Evolutionary conservation across 2,329 filamentous ascomycete genomes (phyloP).

Genomic region (Cercospora janseana): DNA sequence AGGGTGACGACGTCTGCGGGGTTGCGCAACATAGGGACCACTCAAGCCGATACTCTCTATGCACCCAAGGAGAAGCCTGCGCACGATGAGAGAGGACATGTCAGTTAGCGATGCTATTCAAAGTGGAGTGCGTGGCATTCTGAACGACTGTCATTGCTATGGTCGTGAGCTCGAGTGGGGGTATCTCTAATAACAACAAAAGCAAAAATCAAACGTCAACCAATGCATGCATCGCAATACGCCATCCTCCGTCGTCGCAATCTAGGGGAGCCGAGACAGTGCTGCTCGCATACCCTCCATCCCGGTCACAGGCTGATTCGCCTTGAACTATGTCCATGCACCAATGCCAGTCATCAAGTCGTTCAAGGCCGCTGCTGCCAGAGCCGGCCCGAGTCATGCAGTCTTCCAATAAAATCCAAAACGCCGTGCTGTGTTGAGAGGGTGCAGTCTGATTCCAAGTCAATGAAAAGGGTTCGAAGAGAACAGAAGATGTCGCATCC

Average conservation of each 20-base stretch:
- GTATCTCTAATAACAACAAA: conserved; percentile 15
- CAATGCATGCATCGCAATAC: conserved; percentile 8
- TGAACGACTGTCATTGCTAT: conserved; percentile 1
- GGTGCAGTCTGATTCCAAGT: not conserved
- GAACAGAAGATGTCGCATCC: not conserved
- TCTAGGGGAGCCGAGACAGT: conserved; percentile 4
- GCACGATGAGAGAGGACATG: too few relatives aligned
- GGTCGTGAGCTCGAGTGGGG: conserved; percentile 13
- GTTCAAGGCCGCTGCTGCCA: conserved; percentile 16
- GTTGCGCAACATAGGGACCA: too few relatives aligned
- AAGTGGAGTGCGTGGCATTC: not conserved
- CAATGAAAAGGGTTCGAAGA: not conserved
- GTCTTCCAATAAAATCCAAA: conserved; percentile 5
- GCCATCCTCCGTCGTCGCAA: not conserved
- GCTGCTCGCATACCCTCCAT: conserved; percentile 8
- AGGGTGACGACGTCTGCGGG: too few relatives aligned
- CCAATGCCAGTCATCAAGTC: conserved; percentile 10
- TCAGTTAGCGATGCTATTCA: not conserved
- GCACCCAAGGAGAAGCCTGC: too few relatives aligned
- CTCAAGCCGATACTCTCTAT: too few relatives aligned
- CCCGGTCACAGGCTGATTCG: conserved; percentile 5
- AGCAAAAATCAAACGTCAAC: conserved; percentile 12
- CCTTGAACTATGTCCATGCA: conserved; percentile 15
- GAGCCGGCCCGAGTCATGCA: conserved; percentile 16
- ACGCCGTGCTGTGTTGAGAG: conserved; percentile 15